These are phyloP conservation scores for Trichoderma lentiforme DNA, from an alignment of 2,329 filamentous ascomycete species.

Conservation along the genomic window DNA sequence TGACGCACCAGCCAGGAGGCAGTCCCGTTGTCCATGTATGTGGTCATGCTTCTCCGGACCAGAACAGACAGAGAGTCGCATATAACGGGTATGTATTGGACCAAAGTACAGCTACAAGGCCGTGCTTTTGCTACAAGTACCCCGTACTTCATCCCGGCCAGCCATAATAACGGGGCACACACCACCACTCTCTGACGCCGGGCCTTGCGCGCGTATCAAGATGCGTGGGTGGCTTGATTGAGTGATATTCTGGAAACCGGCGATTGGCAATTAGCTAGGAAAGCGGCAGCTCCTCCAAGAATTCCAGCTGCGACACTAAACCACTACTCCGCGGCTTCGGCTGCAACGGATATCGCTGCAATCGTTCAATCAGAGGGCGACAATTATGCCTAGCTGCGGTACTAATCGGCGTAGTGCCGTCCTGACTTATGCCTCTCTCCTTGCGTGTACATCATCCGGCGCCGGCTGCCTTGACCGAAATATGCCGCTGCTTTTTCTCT, in stretches of 20 bases:
- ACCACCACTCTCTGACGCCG: background rate
- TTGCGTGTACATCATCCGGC: background rate
- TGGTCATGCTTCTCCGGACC: background rate
- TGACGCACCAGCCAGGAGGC: slow-evolving; percentile 13
- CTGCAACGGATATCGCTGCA: slow-evolving; percentile 14
- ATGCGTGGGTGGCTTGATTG: slow-evolving; percentile 10
- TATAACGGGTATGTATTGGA: background rate
- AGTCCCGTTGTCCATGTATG: background rate
- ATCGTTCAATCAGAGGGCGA: background rate
- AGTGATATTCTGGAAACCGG: slow-evolving; percentile 17
- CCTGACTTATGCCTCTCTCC: background rate
- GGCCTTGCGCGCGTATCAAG: slow-evolving; percentile 6
- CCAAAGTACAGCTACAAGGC: background rate
- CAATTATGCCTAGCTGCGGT: background rate
- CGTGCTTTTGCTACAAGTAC: background rate
- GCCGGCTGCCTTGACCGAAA: slow-evolving; percentile 6
- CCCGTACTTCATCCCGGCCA: background rate
- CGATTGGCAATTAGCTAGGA: background rate
- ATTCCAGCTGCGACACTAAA: background rate
- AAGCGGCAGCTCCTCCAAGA: slow-evolving; percentile 1
- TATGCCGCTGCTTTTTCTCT: background rate
- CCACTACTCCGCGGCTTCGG: slow-evolving; percentile 8
- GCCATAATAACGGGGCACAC: slow-evolving; percentile 6
- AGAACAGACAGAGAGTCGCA: background rate
- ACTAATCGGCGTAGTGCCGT: background rate